Percentiles rank a stretch among this genome's conserved stretches.
Evolutionary conservation across 2,329 filamentous ascomycete species (phyloP).

Genomic region (Aspergillus ustus): DNA sequence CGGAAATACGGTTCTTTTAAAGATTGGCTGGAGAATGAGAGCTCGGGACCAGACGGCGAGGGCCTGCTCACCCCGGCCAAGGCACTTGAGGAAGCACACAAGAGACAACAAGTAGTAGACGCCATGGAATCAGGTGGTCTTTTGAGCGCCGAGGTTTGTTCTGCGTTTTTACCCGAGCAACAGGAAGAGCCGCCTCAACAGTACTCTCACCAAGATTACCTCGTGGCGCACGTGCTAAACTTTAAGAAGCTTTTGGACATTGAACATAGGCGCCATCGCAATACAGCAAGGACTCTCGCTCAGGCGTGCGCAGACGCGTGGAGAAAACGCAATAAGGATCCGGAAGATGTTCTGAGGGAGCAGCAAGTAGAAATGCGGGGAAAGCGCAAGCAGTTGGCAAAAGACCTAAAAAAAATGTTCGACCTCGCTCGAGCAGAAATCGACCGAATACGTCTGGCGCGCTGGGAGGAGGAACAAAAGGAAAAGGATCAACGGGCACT

Average conservation of each 20-base stretch:
- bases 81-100: conserved; percentile 68
- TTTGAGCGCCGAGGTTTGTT: conserved; percentile 71
- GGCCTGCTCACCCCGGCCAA: conserved; percentile 60
- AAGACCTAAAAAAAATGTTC: conserved; percentile 66
- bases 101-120: conserved; percentile 71
- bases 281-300: conserved; percentile 78
- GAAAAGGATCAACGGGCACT: conserved; percentile 57
- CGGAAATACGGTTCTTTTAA: conserved; percentile 58
- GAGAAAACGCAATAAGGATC: conserved; percentile 47
- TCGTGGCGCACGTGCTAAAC: conserved; percentile 76
- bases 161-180: conserved; percentile 73
- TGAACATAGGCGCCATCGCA: conserved; percentile 77
- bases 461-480: conserved; percentile 63
- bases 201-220: conserved; percentile 86
- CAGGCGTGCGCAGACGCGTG: conserved; percentile 52
- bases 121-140: conserved; percentile 77
- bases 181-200: conserved; percentile 75
- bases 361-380: conserved; percentile 68
- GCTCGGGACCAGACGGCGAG: conserved; percentile 49
- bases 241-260: conserved; percentile 79
- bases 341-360: conserved; percentile 81
- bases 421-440: conserved; percentile 63
- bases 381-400: conserved; percentile 73
- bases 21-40: conserved; percentile 67
- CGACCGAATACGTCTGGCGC: conserved; percentile 58